Evolutionary conservation across 1,284 basidiomycete species (phyloP).

Genomic region (Rhodotorula sp.): DNA sequence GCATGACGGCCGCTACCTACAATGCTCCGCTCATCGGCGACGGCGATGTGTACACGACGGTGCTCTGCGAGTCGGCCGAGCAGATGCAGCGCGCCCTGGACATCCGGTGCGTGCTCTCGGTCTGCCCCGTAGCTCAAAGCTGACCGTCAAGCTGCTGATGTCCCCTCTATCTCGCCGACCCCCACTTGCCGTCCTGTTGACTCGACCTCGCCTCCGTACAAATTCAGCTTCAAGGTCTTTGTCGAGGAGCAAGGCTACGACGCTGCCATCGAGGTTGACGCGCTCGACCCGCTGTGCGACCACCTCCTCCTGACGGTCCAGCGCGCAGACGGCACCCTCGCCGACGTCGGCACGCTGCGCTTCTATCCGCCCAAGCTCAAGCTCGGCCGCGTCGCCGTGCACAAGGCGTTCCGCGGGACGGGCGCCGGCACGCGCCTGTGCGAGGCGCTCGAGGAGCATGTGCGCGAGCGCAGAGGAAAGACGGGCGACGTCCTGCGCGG

Average conservation of each 20-base stretch:
- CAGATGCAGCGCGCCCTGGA: constrained; percentile 31
- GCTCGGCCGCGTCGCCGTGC: constrained; percentile 26
- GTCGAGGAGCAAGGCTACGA: constrained; percentile 25
- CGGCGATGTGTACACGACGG: not conserved
- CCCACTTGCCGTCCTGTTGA: no score
- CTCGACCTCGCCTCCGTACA: no score
- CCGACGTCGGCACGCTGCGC: constrained; percentile 22
- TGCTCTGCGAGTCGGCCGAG: constrained; percentile 15
- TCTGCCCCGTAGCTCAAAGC: no score
- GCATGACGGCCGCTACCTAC: not conserved
- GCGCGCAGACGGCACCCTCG: not conserved
- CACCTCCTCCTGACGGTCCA: constrained; percentile 16
- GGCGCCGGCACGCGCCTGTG: constrained; percentile 18
- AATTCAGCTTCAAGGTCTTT: constrained; percentile 29
- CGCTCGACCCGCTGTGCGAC: constrained; percentile 20
- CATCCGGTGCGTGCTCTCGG: constrained; percentile 25
- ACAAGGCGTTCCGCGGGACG: constrained; percentile 6
- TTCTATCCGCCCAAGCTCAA: constrained; percentile 18
- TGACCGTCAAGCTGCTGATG: no score
- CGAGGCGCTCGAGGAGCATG: constrained; percentile 8
- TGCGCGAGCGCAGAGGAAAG: constrained; percentile 6
- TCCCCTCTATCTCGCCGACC: no score
- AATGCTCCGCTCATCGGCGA: not conserved
- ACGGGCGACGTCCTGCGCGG: not conserved
- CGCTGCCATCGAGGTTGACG: constrained; percentile 23